Evolutionary conservation across 805 yeast genomes (phyloP), one percentile per base, ranked within the genome.

Genomic region (Candida vartiovaarae): DNA sequence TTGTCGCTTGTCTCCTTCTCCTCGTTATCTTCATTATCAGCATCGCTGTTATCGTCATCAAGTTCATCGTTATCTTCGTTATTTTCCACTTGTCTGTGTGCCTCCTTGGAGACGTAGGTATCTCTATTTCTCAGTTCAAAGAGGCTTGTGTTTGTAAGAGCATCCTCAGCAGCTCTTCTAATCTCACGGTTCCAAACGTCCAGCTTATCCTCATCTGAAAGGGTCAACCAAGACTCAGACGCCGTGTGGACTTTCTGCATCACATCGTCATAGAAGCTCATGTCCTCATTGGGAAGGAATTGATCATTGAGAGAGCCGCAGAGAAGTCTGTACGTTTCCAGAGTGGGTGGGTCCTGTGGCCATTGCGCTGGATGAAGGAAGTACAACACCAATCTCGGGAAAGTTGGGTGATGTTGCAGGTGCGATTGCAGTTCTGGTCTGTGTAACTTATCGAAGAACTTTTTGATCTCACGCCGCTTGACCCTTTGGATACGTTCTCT

Each of bases 281-380:
- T 41, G 32, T 51, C 44, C 10, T 50, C 42, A 30, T 32, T 27
- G 27, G 50, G 39, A 36, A 52, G 29, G 54, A 61, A 49, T 51
- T 46, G 46, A 42, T 57, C 41, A 43, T 48, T 57, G 32, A 54
- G 54, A n/a, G 35, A 45, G 29, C 59, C 39, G 56, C 56, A 56
- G 28, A 73, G 48, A 11, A 60, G 57, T 39, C 65, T 61, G 42
- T 63, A 67, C 1, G 76, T 71, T 49, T 71, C 73, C 40, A 61
- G 53, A 2, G 75, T 72, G 15, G 79, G 79, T 2, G 76, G 76
- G 43, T 71, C 76, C 42, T 69, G 70, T 0, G 80, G 80, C 80
- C 80, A 75, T 20, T 59, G 57, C 8, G 57, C 46, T 3, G 76
- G 69, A 1, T 73, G 66, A 3, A 73, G 51, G 49, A 74, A 73